Evolutionary conservation across 2,329 filamentous ascomycete genomes (phyloP), one percentile per base, ranked within the genome.

Genomic region (Monascus ruber): DNA sequence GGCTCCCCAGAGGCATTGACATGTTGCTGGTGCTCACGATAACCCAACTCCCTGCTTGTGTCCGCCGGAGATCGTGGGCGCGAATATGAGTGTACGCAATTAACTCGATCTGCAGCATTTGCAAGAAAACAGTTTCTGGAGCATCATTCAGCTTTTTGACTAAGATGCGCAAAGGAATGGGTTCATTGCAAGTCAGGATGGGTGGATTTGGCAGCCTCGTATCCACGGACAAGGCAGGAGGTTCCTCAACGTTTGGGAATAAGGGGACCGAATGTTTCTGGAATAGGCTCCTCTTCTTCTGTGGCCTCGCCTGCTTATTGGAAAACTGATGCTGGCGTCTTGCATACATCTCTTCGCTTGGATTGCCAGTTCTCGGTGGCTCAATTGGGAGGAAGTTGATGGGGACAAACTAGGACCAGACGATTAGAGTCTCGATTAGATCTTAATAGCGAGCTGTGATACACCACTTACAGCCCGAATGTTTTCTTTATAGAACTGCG

Each of bases 341-440:
- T 2, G 88, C 91, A 63, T 85, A 98, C 2, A 83, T 80, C 60
- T 96, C 88, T 47, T 86, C 81, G 24, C 77, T 75, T 1, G 77
- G 73, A 34, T 71, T 66, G 4, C 74, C 68, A 0, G 78, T 77
- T 33, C 88, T 73, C 0, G 89, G 88, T 5, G 86, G 85, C 60
- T 98, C 91, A 49, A 96, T 89, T 4, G 91, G 91, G 31, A 95
- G 72, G 58, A 98, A 91, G 42, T 85, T 89, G 64, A 95, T 82
- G 29, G 79, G 77, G 29, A 57, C 60, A 47, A 60, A 62, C 67
- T 62, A 48, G 38, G 39, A 47, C 44, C 29, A 43, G 27, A 43
- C 51, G 36, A 48, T 45, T 17, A 17, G 17, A 17, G 17, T 17
- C 3, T 17, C 17, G 17, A 42, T 42, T 40, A 43, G 40, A 40